phyloP scores from a whole-genome alignment of 169 alveolate genomes.

The Miamiensis avidus region DNA sequence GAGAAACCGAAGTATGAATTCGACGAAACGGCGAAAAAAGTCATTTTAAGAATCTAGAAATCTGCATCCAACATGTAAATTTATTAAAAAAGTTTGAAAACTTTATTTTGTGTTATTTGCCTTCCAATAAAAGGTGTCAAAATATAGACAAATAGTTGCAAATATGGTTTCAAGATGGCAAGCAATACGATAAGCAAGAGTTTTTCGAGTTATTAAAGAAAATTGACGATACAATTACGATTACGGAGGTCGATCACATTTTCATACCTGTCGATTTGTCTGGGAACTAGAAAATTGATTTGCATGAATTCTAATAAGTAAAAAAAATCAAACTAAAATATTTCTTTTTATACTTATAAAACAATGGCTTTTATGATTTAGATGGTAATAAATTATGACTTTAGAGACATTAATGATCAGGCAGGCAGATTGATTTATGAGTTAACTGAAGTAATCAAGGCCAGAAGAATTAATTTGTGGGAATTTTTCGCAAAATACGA shows the following conservation, averaged over 20 bases:
- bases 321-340: too few relatives aligned
- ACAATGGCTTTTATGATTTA: too few relatives aligned
- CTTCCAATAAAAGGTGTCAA: neutral
- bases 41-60: neutral
- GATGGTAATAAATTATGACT: conserved; percentile 12
- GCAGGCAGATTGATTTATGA: conserved; percentile 34
- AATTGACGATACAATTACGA: conserved; percentile 23
- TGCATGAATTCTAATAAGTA: conserved; percentile 13
- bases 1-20: neutral
- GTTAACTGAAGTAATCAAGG: conserved; percentile 33
- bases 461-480: conserved; percentile 19
- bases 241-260: conserved; percentile 13
- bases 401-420: conserved; percentile 27
- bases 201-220: neutral
- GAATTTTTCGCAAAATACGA: conserved; percentile 29
- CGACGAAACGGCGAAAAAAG: neutral
- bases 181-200: neutral
- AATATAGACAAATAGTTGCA: conserved; percentile 18
- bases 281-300: conserved; percentile 5
- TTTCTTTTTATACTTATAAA: too few relatives aligned
- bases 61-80: too few relatives aligned
- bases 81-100: too few relatives aligned
- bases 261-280: conserved; percentile 23
- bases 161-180: conserved; percentile 19
- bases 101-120: neutral